Percentiles rank a stretch among this genome's conserved stretches.
Evolutionary conservation across 306 rosid species (phyloP).

Genomic region (Vigna reflexopilosa): DNA sequence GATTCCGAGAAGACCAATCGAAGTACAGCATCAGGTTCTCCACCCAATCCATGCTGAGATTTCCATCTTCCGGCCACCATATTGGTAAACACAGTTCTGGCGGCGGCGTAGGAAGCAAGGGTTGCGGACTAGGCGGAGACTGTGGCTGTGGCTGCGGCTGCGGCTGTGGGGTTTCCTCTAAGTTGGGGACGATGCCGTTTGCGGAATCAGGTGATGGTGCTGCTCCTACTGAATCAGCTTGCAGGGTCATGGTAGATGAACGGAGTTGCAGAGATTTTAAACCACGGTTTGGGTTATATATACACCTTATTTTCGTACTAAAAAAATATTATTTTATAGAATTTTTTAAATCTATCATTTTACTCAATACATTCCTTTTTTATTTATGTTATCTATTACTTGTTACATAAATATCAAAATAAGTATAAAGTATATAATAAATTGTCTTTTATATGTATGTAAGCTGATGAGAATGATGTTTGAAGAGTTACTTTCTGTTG

Average conservation of each 20-base stretch:
- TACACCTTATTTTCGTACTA: not conserved
- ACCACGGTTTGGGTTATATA: not conserved
- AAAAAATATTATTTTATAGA: no score
- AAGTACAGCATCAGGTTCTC: slow-evolving; percentile 58
- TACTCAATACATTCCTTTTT: no score
- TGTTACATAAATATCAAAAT: no score
- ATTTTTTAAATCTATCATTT: no score
- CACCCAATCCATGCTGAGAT: slow-evolving; percentile 64
- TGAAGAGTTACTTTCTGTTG: no score
- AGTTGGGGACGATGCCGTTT: slow-evolving; percentile 20
- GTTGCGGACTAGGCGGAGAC: not conserved
- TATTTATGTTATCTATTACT: no score
- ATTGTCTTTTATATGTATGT: no score
- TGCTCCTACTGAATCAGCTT: slow-evolving; percentile 33
- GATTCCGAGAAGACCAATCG: slow-evolving; percentile 76
- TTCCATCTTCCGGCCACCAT: slow-evolving; percentile 70
- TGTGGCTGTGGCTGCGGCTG: not conserved
- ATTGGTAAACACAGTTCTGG: slow-evolving; percentile 54
- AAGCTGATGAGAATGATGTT: no score
- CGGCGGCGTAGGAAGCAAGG: slow-evolving; percentile 37
- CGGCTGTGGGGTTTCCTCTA: not conserved
- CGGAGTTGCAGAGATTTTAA: not conserved
- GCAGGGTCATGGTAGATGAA: slow-evolving; percentile 43
- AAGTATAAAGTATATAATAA: no score
- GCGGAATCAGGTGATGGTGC: slow-evolving; percentile 42